A percentile compares a stretch with the other conserved stretches of the same genome.
These are phyloP conservation scores for Porcisia hertigi DNA, from an alignment of 208 protist species.

Conservation along the genomic window DNA sequence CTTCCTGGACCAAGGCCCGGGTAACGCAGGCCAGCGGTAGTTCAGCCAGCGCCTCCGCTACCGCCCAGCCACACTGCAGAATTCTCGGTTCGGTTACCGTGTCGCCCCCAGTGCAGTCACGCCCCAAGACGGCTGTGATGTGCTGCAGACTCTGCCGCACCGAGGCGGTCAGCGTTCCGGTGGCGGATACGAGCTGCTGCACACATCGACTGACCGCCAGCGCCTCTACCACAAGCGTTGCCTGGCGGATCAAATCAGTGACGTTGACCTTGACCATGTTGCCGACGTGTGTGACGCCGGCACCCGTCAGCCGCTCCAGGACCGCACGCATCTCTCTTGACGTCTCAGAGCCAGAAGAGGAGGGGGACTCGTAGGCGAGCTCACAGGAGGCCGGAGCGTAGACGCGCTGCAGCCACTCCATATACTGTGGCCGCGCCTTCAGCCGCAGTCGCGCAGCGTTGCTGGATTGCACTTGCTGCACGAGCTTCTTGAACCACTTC, in stretches of 20 bases:
- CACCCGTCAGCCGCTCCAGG: constrained; percentile 16
- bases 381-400: constrained; percentile 12
- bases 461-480: constrained; percentile 10
- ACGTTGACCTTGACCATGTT: constrained; percentile 33
- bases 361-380: constrained; percentile 16
- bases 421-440: constrained; percentile 19
- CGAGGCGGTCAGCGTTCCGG: constrained; percentile 30
- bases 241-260: constrained; percentile 29
- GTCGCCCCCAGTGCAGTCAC: constrained; percentile 2
- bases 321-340: constrained; percentile 3
- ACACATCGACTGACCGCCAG: constrained; percentile 27
- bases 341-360: neutral
- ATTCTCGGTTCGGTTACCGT: constrained; percentile 3
- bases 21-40: constrained; percentile 23
- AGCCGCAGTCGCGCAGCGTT: constrained; percentile 23
- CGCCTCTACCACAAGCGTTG: constrained; percentile 35
- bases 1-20: constrained; percentile 19
- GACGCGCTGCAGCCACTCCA: constrained; percentile 24
- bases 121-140: constrained; percentile 25
- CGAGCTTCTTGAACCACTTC: constrained; percentile 35
- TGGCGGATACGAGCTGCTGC: constrained; percentile 34
- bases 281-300: constrained; percentile 23
- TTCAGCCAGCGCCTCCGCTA: constrained; percentile 26
- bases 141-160: constrained; percentile 33
- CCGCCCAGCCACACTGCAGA: constrained; percentile 20